Evolutionary conservation across 163 green algal species (phyloP), one percentile per base, ranked within the genome.

Genomic region (Scenedesmus sp.): DNA sequence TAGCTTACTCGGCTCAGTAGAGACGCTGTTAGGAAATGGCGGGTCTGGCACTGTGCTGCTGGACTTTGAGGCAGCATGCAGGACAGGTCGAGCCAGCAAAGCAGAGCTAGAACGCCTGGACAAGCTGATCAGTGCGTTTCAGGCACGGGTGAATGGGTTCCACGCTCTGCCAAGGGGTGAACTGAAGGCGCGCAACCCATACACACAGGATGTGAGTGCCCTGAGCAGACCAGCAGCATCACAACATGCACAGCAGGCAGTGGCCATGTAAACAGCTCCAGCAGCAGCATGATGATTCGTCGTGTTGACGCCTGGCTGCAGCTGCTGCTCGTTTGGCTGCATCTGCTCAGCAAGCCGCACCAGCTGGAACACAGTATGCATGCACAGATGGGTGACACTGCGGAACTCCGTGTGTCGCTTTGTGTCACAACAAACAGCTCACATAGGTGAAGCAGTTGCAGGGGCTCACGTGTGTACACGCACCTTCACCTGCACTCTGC

Each of bases 171-270:
- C 82, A 7, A 60, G 82, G 23, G 82, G 54, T 82, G 82, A 89
- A 59, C 84, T 93, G 60, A 90, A 91, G 55, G 20, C 70, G 23
- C 85, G 66, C 52, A 93, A 93, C 76, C 90, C 90, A 10, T 93
- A 93, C 85, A 90, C 84, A 12, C 84, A 93, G 60, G 90, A 93
- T 77, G 90, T 93, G 62, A 90, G 90, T 79, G 52, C 46, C 9
- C 46, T 15, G 4, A 34, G 26, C 2, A 26, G 56, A 13, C 83
- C 83, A 52, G 46, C n/a, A 88, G 9, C 8, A 4, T 26, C 18
- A 3, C 7, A 26, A 13, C 18, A 66, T n/a, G 82, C 18, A 66
- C 56, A 73, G 55, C 82, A 74, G 5, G 57, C 46, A 66, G 54
- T 52, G 16, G 23, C 55, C 3, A 87, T 5, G 52, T 66, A 5